These are phyloP conservation scores for Pseudomassariella vexata DNA, from an alignment of 2,329 filamentous ascomycete species.

Conservation along the genomic window DNA sequence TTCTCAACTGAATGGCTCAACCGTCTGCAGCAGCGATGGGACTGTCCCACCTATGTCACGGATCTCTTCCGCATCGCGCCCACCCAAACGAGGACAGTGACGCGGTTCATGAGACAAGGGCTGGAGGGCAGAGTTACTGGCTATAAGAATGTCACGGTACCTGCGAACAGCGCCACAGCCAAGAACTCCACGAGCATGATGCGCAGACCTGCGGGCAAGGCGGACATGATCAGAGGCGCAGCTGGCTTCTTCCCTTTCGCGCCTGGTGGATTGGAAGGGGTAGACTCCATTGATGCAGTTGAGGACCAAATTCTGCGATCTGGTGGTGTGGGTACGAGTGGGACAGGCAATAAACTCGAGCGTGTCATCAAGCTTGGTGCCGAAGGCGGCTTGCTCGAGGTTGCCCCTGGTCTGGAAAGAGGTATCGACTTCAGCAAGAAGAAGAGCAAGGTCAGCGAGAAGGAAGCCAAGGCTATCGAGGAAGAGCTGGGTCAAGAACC, in stretches of 20 bases:
- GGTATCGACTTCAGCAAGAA: constrained; percentile 68
- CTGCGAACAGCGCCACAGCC: constrained; percentile 80
- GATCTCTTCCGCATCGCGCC: constrained; percentile 82
- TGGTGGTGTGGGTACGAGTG: constrained; percentile 36
- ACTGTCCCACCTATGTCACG: constrained; percentile 72
- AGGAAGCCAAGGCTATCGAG: constrained; percentile 57
- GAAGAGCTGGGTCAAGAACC: constrained; percentile 45
- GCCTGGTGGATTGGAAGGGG: constrained; percentile 79
- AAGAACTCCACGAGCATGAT: constrained; percentile 91
- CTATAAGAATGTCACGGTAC: constrained; percentile 90
- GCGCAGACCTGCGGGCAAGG: constrained; percentile 77
- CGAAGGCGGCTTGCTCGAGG: constrained; percentile 71
- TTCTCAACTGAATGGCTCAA: constrained; percentile 88
- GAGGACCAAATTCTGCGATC: constrained; percentile 67
- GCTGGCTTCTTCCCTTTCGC: constrained; percentile 94
- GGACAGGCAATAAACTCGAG: constrained; percentile 57
- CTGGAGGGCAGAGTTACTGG: constrained; percentile 89
- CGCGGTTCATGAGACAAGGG: constrained; percentile 84
- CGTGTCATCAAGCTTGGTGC: constrained; percentile 77
- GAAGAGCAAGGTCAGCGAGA: constrained; percentile 48
- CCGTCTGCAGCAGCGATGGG: constrained; percentile 83
- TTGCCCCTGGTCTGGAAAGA: constrained; percentile 74
- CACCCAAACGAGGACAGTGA: constrained; percentile 91
- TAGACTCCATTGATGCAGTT: constrained; percentile 77
- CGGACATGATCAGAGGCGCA: constrained; percentile 87